These are phyloP conservation scores for Diaporthe citrichinensis DNA, from an alignment of 2,329 filamentous ascomycete genomes.

Conservation along the genomic window DNA sequence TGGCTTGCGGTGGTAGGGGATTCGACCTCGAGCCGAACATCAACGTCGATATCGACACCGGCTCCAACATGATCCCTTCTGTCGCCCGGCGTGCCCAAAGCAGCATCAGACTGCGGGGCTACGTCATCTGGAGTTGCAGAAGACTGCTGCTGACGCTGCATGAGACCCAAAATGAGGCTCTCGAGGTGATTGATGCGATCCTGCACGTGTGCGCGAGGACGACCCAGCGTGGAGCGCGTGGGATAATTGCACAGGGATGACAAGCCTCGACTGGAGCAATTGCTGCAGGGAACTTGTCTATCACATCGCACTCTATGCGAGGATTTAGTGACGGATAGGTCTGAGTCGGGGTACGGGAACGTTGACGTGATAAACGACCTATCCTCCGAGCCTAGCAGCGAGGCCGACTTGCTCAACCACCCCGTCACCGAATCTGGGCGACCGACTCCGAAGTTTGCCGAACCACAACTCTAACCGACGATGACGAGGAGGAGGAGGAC, in stretches of 20 bases:
- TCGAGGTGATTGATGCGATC: slow-evolving; percentile 51
- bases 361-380: neutral
- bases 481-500: neutral
- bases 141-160: slow-evolving; percentile 39
- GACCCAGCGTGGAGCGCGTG: neutral
- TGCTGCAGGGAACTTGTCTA: slow-evolving; percentile 45
- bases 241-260: slow-evolving; percentile 44
- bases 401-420: no score
- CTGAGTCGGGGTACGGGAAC: slow-evolving; percentile 33
- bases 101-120: neutral
- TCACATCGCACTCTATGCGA: slow-evolving; percentile 46
- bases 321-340: no score
- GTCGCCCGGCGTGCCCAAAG: neutral
- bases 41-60: neutral
- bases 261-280: slow-evolving; percentile 43
- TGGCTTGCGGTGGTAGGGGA: neutral
- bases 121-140: neutral
- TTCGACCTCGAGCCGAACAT: neutral
- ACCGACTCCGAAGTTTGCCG: no score
- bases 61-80: neutral
- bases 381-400: no score
- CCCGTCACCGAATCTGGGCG: no score
- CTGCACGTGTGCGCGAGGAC: slow-evolving; percentile 33
- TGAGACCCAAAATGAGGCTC: slow-evolving; percentile 48
- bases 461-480: neutral